Base-by-base conservation (phyloP, 2,329 filamentous ascomycete genomes). In the Colletotrichum trifolii region DNA sequence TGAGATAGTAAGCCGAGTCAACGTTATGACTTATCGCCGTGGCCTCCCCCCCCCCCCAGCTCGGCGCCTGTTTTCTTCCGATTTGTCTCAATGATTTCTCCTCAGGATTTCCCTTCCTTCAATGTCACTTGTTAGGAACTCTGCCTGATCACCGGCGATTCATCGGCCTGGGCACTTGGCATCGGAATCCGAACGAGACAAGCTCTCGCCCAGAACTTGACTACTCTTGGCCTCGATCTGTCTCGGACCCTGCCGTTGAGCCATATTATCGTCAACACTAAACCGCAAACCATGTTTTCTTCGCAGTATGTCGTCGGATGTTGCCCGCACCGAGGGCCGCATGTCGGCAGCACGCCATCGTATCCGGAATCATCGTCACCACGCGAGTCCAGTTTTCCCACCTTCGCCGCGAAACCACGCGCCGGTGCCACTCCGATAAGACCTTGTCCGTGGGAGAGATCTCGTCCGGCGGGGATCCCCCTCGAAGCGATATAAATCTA, bases 291-390 rank as follows among this genome's bases (percentile, higher is more conserved):
- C 1, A 13, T 10, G 13, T 33, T 38, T 46, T n/a, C 25, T 12
- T 54, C 13, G 13, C 13, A 35, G 12, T 4, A 45, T 50, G 43
- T 13, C 13, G 35, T 59, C 62, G 58, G 62, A 48, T 39, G 15
- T 47, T 62, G 52, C 17, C 52, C 58, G 52, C 45, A 13, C 4
- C 34, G 9, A 40, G 38, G 39, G 39, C 8, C 11, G n/a, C 5
- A 45, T 17, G 12, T 8, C n/a, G n/a, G 34, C 46, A 65, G 58
- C 62, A 65, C 62, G 62, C 47, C 40, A 56, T 65, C 33, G 52
- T 57, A 47, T 53, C 52, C 46, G 56, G 47, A 62, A 65, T 56
- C 62, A 55, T 65, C 62, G 62, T 65, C 58, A 65, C 52, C 58
- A 40, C 34, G 6, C 4, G 15, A 56, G 25, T 36, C 62, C 40